phyloP scores from a whole-genome alignment of 1,139 yeast species.

The Yarrowia galli region DNA sequence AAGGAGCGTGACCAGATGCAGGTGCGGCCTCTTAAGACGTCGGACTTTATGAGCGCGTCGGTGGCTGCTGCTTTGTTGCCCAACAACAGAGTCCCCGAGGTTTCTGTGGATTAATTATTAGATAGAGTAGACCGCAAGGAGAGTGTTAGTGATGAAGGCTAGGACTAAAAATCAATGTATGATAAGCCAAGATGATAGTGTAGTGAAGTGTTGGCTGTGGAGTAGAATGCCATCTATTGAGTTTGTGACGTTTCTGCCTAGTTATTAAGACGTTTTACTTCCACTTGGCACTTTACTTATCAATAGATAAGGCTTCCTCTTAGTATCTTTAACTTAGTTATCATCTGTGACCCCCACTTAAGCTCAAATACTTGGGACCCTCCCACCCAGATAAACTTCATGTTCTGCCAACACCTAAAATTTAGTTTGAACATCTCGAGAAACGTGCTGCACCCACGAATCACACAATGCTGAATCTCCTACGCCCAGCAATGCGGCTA shows the following conservation, averaged over 20 bases:
- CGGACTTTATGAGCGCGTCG: slow-evolving; percentile 51
- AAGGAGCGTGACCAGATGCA: slow-evolving; percentile 46
- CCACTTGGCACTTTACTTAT: no score
- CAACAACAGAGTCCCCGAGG: slow-evolving; percentile 44
- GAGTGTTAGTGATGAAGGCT: background rate
- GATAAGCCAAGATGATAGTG: background rate
- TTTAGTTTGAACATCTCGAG: slow-evolving; percentile 3
- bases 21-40: slow-evolving; percentile 53
- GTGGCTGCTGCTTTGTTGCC: slow-evolving; percentile 47
- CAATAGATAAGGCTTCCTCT: no score
- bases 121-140: slow-evolving; percentile 8
- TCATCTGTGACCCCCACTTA: no score
- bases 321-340: no score
- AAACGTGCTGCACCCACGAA: background rate
- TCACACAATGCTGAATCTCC: slow-evolving; percentile 12
- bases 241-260: no score
- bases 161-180: background rate
- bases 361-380: no score
- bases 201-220: no score
- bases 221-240: no score
- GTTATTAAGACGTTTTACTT: no score
- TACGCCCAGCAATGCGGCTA: slow-evolving; percentile 18
- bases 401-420: background rate
- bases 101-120: slow-evolving; percentile 31
- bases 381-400: background rate